Conservation (phyloP, 192 early-diverging fungal species). For the Backusella psychrophila region DNA sequence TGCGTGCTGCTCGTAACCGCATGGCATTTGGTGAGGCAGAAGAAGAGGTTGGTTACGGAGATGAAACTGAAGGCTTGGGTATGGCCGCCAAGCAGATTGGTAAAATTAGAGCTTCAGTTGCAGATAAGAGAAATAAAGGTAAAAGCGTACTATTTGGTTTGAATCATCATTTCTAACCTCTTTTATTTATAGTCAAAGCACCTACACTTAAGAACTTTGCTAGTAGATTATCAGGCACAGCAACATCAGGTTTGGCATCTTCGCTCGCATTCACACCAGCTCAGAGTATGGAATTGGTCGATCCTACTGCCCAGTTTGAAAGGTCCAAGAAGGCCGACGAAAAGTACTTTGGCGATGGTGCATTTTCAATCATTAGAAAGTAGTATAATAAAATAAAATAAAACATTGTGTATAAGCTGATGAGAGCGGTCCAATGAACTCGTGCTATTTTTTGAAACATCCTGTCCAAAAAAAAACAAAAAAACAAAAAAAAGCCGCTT, state of each 20-base stretch:
- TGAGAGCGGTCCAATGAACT: too few species aligned
- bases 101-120: slow-evolving; percentile 70
- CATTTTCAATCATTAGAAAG: slow-evolving; percentile 34
- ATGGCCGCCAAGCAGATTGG: slow-evolving; percentile 78
- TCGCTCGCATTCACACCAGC: slow-evolving; percentile 94
- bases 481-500: too few species aligned
- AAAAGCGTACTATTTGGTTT: slow-evolving; percentile 23
- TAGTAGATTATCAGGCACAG: slow-evolving; percentile 35
- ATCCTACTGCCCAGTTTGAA: slow-evolving; percentile 69
- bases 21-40: slow-evolving; percentile 91
- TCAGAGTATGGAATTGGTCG: slow-evolving; percentile 90
- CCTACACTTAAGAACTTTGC: slow-evolving; percentile 49
- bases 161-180: background rate
- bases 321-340: slow-evolving; percentile 57
- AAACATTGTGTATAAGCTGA: too few species aligned
- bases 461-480: too few species aligned
- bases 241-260: slow-evolving; percentile 78
- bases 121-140: slow-evolving; percentile 71
- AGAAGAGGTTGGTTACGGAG: slow-evolving; percentile 83
- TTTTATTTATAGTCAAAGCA: slow-evolving; percentile 40
- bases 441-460: too few species aligned
- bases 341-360: slow-evolving; percentile 73
- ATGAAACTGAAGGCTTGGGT: slow-evolving; percentile 85
- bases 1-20: slow-evolving; percentile 87
- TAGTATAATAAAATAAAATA: background rate